Evolutionary conservation across 2,329 filamentous ascomycete genomes (phyloP).

Genomic region (Alternaria postmessia): DNA sequence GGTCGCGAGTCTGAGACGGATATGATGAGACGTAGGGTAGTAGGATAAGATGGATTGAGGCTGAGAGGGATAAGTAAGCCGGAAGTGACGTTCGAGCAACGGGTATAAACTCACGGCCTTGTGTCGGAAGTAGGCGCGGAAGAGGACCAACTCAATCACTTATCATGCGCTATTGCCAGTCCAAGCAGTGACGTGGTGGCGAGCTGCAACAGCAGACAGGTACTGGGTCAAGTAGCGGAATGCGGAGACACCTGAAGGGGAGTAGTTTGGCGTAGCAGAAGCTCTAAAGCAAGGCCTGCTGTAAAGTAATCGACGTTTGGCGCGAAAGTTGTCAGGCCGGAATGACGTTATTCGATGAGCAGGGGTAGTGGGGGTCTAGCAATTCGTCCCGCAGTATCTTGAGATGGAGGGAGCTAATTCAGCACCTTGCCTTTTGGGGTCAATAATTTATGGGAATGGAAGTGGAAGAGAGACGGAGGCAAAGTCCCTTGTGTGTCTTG

Average conservation of each 20-base stretch:
- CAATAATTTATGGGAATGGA: neutral
- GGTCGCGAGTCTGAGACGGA: slow-evolving; percentile 12
- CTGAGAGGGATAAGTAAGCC: slow-evolving; percentile 7
- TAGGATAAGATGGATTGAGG: slow-evolving; percentile 6
- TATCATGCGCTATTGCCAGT: slow-evolving; percentile 37
- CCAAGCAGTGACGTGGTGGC: slow-evolving; percentile 27
- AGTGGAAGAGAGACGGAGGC: neutral
- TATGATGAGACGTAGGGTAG: slow-evolving; percentile 5
- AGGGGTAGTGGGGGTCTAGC: slow-evolving; percentile 28
- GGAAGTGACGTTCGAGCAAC: slow-evolving; percentile 1
- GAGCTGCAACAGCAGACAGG: slow-evolving; percentile 21
- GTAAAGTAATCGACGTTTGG: slow-evolving; percentile 12
- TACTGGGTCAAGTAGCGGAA: slow-evolving; percentile 3
- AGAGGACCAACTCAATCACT: slow-evolving; percentile 18
- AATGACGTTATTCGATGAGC: slow-evolving; percentile 41
- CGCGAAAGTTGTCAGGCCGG: slow-evolving; percentile 18
- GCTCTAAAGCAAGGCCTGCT: slow-evolving; percentile 22
- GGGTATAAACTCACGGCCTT: slow-evolving; percentile 23
- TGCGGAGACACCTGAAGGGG: slow-evolving; percentile 6
- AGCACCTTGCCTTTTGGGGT: neutral
- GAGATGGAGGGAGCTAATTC: slow-evolving; percentile 6
- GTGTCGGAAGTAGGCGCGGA: slow-evolving; percentile 25
- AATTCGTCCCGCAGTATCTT: slow-evolving; percentile 17
- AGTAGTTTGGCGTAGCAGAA: slow-evolving; percentile 1
- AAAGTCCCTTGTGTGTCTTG: slow-evolving; percentile 17